A percentile compares a stretch with the other conserved stretches of the same genome.
Evolutionary conservation across 495 filamentous ascomycete species (phyloP).

Genomic region (Talaromyces stipitatus): DNA sequence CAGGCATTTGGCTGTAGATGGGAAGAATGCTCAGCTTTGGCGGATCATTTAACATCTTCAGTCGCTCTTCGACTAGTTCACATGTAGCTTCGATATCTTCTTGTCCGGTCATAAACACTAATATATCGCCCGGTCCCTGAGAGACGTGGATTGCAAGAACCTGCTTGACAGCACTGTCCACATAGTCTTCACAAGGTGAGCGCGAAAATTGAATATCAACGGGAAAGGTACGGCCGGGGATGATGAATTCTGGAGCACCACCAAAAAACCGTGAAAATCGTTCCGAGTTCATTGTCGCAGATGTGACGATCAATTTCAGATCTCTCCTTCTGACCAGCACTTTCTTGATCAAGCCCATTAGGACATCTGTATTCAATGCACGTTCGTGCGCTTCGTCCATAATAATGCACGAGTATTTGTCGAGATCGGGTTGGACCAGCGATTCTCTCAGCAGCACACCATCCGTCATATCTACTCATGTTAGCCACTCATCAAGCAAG

Average conservation of each 20-base stretch:
- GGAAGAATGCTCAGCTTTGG: slow-evolving; percentile 92
- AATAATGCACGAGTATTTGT: slow-evolving; percentile 96
- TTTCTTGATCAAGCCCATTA: slow-evolving; percentile 98
- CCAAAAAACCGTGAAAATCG: slow-evolving; percentile 94
- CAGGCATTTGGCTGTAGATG: slow-evolving; percentile 99
- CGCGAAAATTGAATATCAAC: slow-evolving; percentile 95
- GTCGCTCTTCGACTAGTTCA: slow-evolving; percentile 78
- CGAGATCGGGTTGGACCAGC: slow-evolving; percentile 82
- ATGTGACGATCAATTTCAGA: slow-evolving; percentile 95
- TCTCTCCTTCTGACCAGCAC: slow-evolving; percentile 84
- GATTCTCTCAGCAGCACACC: slow-evolving; percentile 93
- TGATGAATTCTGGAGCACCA: slow-evolving; percentile 95
- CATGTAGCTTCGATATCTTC: slow-evolving; percentile 98
- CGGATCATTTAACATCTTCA: slow-evolving; percentile 90
- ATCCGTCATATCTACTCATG: slow-evolving; percentile 77
- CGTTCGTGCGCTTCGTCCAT: slow-evolving; percentile 99
- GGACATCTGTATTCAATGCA: slow-evolving; percentile 91
- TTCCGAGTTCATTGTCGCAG: slow-evolving; percentile 97
- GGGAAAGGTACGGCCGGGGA: slow-evolving; percentile 94
- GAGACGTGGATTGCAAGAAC: slow-evolving; percentile 96
- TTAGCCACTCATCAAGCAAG: background rate
- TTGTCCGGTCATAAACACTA: slow-evolving; percentile 99
- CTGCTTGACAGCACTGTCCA: slow-evolving; percentile 94
- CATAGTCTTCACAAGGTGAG: slow-evolving; percentile 94
- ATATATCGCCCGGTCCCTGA: slow-evolving; percentile 83